Evolutionary conservation across 2,329 filamentous ascomycete species (phyloP), one percentile per base, ranked within the genome.

Genomic region (Arthrinium phaeospermum): DNA sequence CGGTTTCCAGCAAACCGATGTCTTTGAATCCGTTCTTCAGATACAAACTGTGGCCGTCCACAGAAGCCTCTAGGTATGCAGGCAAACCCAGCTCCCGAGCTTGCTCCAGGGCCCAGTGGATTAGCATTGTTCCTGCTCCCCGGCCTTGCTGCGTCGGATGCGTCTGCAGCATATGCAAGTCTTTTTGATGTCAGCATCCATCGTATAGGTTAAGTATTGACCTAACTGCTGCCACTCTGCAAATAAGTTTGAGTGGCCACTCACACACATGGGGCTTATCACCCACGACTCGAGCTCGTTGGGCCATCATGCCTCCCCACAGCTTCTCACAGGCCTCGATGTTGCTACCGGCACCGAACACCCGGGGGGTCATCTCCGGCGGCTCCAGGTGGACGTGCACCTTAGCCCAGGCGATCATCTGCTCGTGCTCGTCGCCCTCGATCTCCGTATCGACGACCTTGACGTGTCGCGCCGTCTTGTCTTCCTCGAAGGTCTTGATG

Each of bases 111-210:
- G 81, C 81, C 79, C 80, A 82, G 71, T 78, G 76, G n/a, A 84
- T 75, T 46, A 86, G 76, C 76, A 83, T 78, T 8, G 77, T 76
- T 3, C 79, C 83, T 1, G 83, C 83, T 1, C 83, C 84, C n/a
- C 82, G 81, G 10, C 80, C 74, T 68, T 83, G 81, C 68, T 84
- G 82, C 16, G 82, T 78, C 0, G 84, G 84, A 71, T 84, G 80
- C n/a, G 83, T 83, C n/a, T 79, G 78, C 5, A 86, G 77, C 45
- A 79, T 73, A 12, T 80, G 77, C 14, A 85, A 78, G 73, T 83
- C 84, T 84, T 73, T 44, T 24, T 22, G n/a, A 24, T 13, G 34
- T 49, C 30, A 68, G 34, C 14, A 37, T 49, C 5, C 8, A 19
- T 57, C n/a, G 22, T n/a, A n/a, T 16, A 19, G 45, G 45, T n/a